phyloP scores from a whole-genome alignment of 352 stramenopile genomes.

The Phytophthora cactorum region DNA sequence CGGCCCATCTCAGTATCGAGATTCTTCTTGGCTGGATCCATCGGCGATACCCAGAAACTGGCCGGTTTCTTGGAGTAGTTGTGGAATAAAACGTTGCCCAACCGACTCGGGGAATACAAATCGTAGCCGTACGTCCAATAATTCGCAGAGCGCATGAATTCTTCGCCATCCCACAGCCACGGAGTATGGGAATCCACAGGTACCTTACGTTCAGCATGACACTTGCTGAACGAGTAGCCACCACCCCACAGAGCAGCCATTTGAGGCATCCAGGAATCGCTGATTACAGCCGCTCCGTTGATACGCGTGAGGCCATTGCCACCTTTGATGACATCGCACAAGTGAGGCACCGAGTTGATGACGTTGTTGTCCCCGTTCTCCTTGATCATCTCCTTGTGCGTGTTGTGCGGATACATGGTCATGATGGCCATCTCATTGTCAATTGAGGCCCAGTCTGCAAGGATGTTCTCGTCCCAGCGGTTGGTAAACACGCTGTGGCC shows the following conservation, averaged over 20 bases:
- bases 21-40: constrained; percentile 44
- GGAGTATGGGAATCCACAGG: constrained; percentile 74
- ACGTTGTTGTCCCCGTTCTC: constrained; percentile 76
- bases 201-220: constrained; percentile 71
- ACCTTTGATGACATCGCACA: constrained; percentile 69
- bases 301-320: constrained; percentile 64
- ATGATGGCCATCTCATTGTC: constrained; percentile 77
- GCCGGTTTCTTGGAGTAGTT: constrained; percentile 73
- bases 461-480: too few species aligned
- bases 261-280: constrained; percentile 63
- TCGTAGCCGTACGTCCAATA: constrained; percentile 75
- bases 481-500: constrained; percentile 77
- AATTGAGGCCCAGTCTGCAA: constrained; percentile 40
- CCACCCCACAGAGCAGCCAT: constrained; percentile 73
- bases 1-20: constrained; percentile 49
- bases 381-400: constrained; percentile 68
- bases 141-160: constrained; percentile 63
- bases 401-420: constrained; percentile 22
- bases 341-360: constrained; percentile 63
- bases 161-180: constrained; percentile 74
- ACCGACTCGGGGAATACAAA: constrained; percentile 61
- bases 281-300: constrained; percentile 77
- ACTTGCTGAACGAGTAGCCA: constrained; percentile 82
- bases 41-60: constrained; percentile 49
- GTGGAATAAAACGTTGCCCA: constrained; percentile 66